Evolutionary conservation across 805 yeast species (phyloP), one percentile per base, ranked within the genome.

Genomic region (Candida andamanensis): DNA sequence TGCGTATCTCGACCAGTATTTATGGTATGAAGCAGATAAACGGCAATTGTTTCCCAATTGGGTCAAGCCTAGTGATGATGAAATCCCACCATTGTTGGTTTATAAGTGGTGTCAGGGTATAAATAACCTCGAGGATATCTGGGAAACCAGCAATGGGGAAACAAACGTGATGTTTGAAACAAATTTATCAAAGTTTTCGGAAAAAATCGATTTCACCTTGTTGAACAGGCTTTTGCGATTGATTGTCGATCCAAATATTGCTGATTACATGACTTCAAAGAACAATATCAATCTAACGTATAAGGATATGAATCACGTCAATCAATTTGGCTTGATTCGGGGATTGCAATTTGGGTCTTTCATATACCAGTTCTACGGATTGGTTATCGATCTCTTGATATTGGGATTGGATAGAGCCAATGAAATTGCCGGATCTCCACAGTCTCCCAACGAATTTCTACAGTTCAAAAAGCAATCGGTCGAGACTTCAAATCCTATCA

Each of bases 31-130:
- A 52, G 90, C 92, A 7, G 95, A 85, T 33, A 79, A 83, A 51
- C 62, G 96, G 37, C 76, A 79, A 6, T 58, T 92, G 17, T 92
- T 92, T 58, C 99, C 99, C 4, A 81, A 80, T 52, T 92, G 98
- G 98, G 72, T 92, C 24, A 92, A 92, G 52, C 98, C 99, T 6
- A 77, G 84, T 44, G 98, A 92, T 47, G 73, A 84, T 17, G 98
- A 92, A 56, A 81, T 92, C 15, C 95, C 97, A 0, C 98, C 96
- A 0, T 56, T 89, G 19, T 63, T 90, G 39, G 95, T 84, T 1
- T 87, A 90, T 59, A 90, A 89, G 51, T 92, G 96, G 95, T 78
- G 86, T 47, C 94, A 85, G 48, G 95, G 95, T 10, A 69, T 92
- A 28, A 90, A 86, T 52, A 85, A 86, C 43, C 56, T 87, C 32